Conservation (phyloP, 176 grass and related monocot species). For the Oryza meridionalis region DNA sequence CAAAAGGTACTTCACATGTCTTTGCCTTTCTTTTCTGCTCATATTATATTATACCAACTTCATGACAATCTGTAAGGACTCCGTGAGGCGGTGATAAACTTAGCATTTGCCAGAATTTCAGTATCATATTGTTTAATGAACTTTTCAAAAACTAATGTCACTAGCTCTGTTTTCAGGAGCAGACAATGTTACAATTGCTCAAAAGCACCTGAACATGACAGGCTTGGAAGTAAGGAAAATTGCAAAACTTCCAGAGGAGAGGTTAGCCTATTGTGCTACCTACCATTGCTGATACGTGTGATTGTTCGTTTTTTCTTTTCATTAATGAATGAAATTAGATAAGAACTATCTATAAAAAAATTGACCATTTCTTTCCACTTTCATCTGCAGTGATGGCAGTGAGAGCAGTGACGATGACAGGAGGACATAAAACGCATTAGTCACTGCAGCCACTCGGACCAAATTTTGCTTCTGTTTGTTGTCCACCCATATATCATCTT, state of each 20-base stretch:
- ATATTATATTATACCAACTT: neutral
- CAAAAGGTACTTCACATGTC: conserved; percentile 65
- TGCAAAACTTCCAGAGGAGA: conserved; percentile 88
- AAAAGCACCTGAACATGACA: conserved; percentile 85
- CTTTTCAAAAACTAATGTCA: conserved; percentile 9
- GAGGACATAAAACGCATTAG: conserved; percentile 37
- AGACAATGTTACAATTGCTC: conserved; percentile 78
- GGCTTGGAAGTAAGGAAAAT: conserved; percentile 94
- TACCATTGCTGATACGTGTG: neutral
- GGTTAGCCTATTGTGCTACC: conserved; percentile 32
- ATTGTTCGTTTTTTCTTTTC: neutral
- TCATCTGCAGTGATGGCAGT: conserved; percentile 69
- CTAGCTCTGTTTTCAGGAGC: conserved; percentile 51
- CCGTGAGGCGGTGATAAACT: neutral
- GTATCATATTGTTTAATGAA: neutral
- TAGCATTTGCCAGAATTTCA: neutral
- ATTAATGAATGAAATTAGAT: conserved; percentile 5
- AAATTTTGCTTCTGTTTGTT: neutral
- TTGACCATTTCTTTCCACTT: conserved; percentile 28
- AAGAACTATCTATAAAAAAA: neutral
- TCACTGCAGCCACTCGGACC: neutral
- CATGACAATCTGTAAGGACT: neutral
- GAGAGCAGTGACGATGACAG: conserved; percentile 85
- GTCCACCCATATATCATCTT: neutral
- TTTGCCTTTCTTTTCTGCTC: neutral